These are phyloP conservation scores for Tetrastigma voinierianum DNA, from an alignment of 164 flowering plant genomes.

Conservation along the genomic window DNA sequence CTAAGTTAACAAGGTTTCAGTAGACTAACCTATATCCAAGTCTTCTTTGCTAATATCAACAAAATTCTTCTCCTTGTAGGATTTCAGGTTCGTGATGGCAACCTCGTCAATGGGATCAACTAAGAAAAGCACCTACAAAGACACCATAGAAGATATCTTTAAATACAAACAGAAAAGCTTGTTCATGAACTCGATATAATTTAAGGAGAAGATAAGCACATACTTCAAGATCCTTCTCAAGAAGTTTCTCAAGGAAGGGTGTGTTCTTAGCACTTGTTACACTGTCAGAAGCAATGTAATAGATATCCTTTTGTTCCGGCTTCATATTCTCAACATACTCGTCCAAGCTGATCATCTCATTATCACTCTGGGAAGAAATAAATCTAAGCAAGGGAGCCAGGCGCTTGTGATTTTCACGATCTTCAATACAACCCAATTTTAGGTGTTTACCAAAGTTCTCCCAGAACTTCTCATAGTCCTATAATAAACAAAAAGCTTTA, in stretches of 20 bases:
- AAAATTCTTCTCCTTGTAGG: slow-evolving; percentile 92
- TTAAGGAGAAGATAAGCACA: slow-evolving; percentile 2
- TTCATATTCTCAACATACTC: slow-evolving; percentile 96
- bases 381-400: slow-evolving; percentile 89
- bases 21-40: slow-evolving; percentile 72
- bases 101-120: slow-evolving; percentile 97
- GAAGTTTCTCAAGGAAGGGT: slow-evolving; percentile 83
- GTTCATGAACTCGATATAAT: not conserved
- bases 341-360: slow-evolving; percentile 84
- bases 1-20: not conserved
- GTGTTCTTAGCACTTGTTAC: slow-evolving; percentile 81
- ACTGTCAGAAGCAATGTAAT: slow-evolving; percentile 86
- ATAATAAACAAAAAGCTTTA: not conserved
- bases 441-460: slow-evolving; percentile 84
- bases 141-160: not conserved
- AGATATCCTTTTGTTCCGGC: slow-evolving; percentile 91
- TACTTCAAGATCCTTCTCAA: slow-evolving; percentile 82
- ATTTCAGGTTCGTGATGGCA: slow-evolving; percentile 78
- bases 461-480: slow-evolving; percentile 97
- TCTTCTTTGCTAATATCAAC: slow-evolving; percentile 97
- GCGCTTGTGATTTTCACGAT: slow-evolving; percentile 89
- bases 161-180: not conserved
- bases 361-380: slow-evolving; percentile 87
- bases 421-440: slow-evolving; percentile 93
- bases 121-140: slow-evolving; percentile 71